phyloP scores from a whole-genome alignment of 1,284 basidiomycete genomes.

The Somion occarium region DNA sequence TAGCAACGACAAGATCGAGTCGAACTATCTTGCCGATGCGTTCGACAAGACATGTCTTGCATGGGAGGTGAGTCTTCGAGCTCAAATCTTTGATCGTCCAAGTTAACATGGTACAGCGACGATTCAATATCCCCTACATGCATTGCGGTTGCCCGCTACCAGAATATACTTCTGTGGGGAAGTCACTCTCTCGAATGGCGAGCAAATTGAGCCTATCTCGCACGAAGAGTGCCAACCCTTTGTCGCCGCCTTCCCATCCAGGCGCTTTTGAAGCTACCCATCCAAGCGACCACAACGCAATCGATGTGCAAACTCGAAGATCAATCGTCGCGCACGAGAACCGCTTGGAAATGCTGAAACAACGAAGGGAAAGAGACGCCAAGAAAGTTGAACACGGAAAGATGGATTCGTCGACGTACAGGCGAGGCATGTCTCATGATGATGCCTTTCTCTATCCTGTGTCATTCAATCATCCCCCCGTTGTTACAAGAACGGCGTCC shows the following conservation, averaged over 20 bases:
- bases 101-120: slow-evolving; percentile 20
- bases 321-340: not conserved
- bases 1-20: slow-evolving; percentile 29
- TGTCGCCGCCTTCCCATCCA: slow-evolving; percentile 22
- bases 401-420: slow-evolving; percentile 13
- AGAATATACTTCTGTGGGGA: slow-evolving; percentile 27
- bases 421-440: slow-evolving; percentile 15
- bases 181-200: slow-evolving; percentile 22
- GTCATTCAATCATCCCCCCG: slow-evolving; percentile 13
- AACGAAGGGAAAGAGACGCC: slow-evolving; percentile 21
- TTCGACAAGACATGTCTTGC: slow-evolving; percentile 42
- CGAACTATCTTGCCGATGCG: slow-evolving; percentile 33
- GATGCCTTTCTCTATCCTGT: slow-evolving; percentile 24
- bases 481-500: no score
- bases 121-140: slow-evolving; percentile 38
- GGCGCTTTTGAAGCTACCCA: slow-evolving; percentile 35
- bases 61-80: slow-evolving; percentile 31
- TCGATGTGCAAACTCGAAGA: slow-evolving; percentile 22
- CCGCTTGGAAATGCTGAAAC: slow-evolving; percentile 16
- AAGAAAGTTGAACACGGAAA: slow-evolving; percentile 15
- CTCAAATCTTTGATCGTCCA: not conserved
- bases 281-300: slow-evolving; percentile 40
- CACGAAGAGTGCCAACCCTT: slow-evolving; percentile 22
- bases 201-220: not conserved
- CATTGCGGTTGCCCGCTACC: slow-evolving; percentile 45